Evolutionary conservation across 257 asterid species (phyloP).

Genomic region (Coffea canephora): DNA sequence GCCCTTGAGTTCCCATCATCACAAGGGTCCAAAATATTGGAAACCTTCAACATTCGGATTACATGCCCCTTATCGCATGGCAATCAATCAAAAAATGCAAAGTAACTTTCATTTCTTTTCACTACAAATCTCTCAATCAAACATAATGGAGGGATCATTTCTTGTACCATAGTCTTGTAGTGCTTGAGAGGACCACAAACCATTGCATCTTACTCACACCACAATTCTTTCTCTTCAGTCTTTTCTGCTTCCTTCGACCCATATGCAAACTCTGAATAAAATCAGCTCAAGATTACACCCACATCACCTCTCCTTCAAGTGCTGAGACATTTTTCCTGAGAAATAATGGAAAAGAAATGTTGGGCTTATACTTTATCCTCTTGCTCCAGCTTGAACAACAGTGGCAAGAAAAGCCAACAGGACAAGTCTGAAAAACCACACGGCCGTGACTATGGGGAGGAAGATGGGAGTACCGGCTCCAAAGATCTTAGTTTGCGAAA

Average conservation of each 20-base stretch:
- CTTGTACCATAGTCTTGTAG: not conserved
- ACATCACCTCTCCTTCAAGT: not conserved
- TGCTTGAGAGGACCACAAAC: not conserved
- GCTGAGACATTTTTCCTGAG: not conserved
- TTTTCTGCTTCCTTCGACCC: too few species aligned
- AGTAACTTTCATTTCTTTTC: not conserved
- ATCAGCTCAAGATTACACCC: not conserved
- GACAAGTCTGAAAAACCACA: not conserved
- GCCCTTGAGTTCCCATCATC: not conserved
- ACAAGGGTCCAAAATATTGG: not conserved
- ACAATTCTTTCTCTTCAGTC: not conserved
- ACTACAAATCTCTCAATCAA: not conserved
- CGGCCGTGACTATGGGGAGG: not conserved
- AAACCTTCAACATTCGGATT: not conserved
- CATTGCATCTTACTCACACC: not conserved
- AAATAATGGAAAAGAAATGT: not conserved
- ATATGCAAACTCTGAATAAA: not conserved
- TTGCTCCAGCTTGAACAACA: conserved; percentile 9
- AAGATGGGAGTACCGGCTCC: not conserved
- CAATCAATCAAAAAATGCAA: not conserved
- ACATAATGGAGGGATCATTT: not conserved
- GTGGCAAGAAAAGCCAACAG: not conserved
- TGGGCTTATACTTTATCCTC: not conserved
- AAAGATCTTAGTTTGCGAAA: conserved; percentile 55
- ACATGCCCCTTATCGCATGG: not conserved